phyloP scores from a whole-genome alignment of 2,329 filamentous ascomycete species.

The Colletotrichum siamense region DNA sequence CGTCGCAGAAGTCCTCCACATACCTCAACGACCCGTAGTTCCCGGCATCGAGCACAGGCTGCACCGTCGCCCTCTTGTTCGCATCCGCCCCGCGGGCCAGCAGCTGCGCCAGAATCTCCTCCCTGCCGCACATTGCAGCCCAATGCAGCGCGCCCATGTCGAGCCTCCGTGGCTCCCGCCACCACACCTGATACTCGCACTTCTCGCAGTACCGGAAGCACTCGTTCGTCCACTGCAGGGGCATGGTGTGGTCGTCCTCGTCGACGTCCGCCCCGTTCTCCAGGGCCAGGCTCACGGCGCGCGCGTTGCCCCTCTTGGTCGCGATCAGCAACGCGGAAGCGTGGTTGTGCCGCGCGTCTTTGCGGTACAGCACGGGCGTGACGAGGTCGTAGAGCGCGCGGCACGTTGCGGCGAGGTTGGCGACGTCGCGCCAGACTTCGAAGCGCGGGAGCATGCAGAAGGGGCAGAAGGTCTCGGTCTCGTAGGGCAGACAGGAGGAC shows the following conservation, averaged over 20 bases:
- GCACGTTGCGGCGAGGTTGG: conserved; percentile 12
- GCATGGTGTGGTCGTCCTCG: conserved; percentile 29
- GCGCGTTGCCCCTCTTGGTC: conserved; percentile 4
- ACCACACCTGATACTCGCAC: conserved; percentile 21
- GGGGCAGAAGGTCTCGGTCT: conserved; percentile 8
- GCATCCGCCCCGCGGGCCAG: neutral
- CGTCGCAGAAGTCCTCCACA: conserved; percentile 12
- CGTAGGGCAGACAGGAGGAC: conserved; percentile 16
- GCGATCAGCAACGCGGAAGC: conserved; percentile 13
- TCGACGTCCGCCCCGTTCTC: conserved; percentile 37
- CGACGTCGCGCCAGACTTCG: conserved; percentile 17
- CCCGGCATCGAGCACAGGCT: conserved; percentile 1
- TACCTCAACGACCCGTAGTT: conserved; percentile 11
- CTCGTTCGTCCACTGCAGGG: conserved; percentile 19
- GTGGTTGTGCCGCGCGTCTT: conserved; percentile 11
- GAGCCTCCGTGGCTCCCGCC: conserved; percentile 13
- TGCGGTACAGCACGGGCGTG: conserved; percentile 8
- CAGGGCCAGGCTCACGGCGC: conserved; percentile 30
- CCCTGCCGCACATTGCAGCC: conserved; percentile 6
- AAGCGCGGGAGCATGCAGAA: conserved; percentile 22
- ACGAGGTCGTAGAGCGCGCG: conserved; percentile 7
- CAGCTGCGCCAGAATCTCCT: neutral
- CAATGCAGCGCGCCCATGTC: conserved; percentile 16
- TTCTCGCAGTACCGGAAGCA: conserved; percentile 12
- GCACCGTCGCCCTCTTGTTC: conserved; percentile 5